A percentile compares a stretch with the other conserved stretches of the same genome.
These are phyloP conservation scores for Salvia splendens DNA, from an alignment of 257 asterid genomes.

Conservation along the genomic window DNA sequence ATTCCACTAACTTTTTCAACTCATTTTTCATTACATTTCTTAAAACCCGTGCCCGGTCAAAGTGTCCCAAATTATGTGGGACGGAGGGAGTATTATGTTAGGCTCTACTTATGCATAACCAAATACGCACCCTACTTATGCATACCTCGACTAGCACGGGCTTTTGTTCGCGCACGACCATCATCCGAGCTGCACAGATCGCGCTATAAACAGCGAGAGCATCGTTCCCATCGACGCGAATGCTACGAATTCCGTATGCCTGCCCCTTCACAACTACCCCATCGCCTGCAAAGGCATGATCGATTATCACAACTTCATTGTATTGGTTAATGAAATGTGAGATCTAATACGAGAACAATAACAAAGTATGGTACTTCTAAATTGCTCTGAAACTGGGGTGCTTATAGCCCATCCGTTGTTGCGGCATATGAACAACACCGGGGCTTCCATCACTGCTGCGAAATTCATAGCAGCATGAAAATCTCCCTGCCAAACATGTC, in stretches of 20 bases:
- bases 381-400: conserved; percentile 72
- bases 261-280: conserved; percentile 82
- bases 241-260: conserved; percentile 77
- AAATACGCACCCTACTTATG: no score
- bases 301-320: neutral
- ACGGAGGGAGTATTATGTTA: no score
- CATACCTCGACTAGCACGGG: conserved; percentile 85
- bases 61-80: no score
- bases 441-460: conserved; percentile 85
- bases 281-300: conserved; percentile 55
- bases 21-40: no score
- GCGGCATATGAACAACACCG: conserved; percentile 77
- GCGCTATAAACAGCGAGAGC: conserved; percentile 73
- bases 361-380: conserved; percentile 52
- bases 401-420: conserved; percentile 99
- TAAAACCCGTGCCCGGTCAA: no score
- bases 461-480: conserved; percentile 90
- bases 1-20: no score
- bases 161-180: conserved; percentile 66
- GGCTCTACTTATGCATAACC: no score
- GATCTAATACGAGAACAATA: neutral
- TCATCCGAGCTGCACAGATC: conserved; percentile 70
- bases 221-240: conserved; percentile 88
- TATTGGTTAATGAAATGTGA: neutral
- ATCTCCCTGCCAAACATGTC: conserved; percentile 64